Percentiles rank a stretch among this genome's conserved stretches.
Evolutionary conservation across 1,139 yeast genomes (phyloP).

Genomic region (Candida smagusa): DNA sequence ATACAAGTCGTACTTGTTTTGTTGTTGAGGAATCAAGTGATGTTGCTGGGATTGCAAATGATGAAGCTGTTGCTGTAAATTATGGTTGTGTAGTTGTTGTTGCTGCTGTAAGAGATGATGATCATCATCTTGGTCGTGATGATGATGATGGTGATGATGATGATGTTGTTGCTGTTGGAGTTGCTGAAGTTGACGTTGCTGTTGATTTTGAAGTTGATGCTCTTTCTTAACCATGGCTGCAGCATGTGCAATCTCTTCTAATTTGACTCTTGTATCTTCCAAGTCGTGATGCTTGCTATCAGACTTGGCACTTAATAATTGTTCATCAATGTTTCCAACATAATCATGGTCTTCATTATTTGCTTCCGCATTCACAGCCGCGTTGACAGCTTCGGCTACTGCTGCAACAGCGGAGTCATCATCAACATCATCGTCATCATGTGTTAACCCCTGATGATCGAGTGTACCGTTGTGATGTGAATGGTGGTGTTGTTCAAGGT

Average conservation of each 20-base stretch:
- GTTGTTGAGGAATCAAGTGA: slow-evolving; percentile 16
- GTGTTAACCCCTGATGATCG: slow-evolving; percentile 3
- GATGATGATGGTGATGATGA: slow-evolving; percentile 20
- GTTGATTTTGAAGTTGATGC: slow-evolving; percentile 11
- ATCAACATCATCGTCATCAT: slow-evolving; percentile 6
- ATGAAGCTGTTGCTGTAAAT: slow-evolving; percentile 5
- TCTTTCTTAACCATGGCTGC: slow-evolving; percentile 15
- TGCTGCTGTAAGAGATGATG: slow-evolving; percentile 18
- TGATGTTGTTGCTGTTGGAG: slow-evolving; percentile 15
- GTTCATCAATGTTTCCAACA: slow-evolving; percentile 46
- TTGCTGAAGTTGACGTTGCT: slow-evolving; percentile 14
- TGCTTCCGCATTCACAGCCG: slow-evolving; percentile 11
- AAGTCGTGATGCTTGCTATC: slow-evolving; percentile 14
- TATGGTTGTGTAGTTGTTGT: slow-evolving; percentile 9
- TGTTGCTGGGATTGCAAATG: slow-evolving; percentile 9
- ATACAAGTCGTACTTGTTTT: slow-evolving; percentile 18
- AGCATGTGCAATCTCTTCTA: slow-evolving; percentile 33
- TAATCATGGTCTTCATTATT: slow-evolving; percentile 31
- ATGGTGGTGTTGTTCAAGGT: slow-evolving; percentile 10
- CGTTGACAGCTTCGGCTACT: slow-evolving; percentile 8
- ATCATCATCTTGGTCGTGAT: slow-evolving; percentile 18
- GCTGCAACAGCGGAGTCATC: slow-evolving; percentile 9
- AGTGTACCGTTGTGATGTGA: slow-evolving; percentile 1
- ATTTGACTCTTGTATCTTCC: slow-evolving; percentile 27
- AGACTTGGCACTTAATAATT: slow-evolving; percentile 34